These are phyloP conservation scores for Candida saitoana DNA, from an alignment of 805 yeast genomes.

Conservation along the genomic window DNA sequence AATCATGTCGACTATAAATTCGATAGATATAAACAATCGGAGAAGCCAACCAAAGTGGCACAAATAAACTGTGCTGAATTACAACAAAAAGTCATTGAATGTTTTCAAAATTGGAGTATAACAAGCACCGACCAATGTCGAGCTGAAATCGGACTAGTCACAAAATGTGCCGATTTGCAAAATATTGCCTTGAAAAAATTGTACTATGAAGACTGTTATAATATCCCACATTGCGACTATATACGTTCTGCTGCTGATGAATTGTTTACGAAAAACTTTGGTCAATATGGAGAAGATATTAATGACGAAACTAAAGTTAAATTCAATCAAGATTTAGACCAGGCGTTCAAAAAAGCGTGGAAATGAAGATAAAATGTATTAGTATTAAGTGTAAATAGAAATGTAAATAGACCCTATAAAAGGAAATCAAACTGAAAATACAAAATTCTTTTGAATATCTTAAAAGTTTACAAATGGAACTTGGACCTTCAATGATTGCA, in stretches of 20 bases:
- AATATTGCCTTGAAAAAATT: slow-evolving; percentile 29
- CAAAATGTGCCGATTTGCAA: slow-evolving; percentile 33
- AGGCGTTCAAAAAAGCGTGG: slow-evolving; percentile 31
- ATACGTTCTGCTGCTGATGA: slow-evolving; percentile 35
- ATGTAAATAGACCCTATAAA: background rate
- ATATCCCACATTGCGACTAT: slow-evolving; percentile 30
- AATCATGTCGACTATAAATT: slow-evolving; percentile 21
- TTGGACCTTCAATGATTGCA: no score
- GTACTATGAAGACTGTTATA: slow-evolving; percentile 35
- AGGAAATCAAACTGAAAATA: no score
- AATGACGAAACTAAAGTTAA: slow-evolving; percentile 21
- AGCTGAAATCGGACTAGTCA: slow-evolving; percentile 22
- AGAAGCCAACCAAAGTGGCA: slow-evolving; percentile 22
- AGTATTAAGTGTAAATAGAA: no score
- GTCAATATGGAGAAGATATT: slow-evolving; percentile 31
- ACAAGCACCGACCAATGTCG: slow-evolving; percentile 26
- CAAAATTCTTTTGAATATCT: no score
- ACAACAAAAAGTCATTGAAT: slow-evolving; percentile 32
- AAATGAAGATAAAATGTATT: slow-evolving; percentile 14
- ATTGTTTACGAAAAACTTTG: slow-evolving; percentile 33
- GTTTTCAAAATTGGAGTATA: slow-evolving; percentile 31
- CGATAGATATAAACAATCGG: slow-evolving; percentile 27
- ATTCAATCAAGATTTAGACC: slow-evolving; percentile 29
- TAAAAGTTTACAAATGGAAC: no score
- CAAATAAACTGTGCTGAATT: slow-evolving; percentile 39